Base-by-base conservation (phyloP, 2,329 filamentous ascomycete genomes). In the Diaporthe sp. region DNA sequence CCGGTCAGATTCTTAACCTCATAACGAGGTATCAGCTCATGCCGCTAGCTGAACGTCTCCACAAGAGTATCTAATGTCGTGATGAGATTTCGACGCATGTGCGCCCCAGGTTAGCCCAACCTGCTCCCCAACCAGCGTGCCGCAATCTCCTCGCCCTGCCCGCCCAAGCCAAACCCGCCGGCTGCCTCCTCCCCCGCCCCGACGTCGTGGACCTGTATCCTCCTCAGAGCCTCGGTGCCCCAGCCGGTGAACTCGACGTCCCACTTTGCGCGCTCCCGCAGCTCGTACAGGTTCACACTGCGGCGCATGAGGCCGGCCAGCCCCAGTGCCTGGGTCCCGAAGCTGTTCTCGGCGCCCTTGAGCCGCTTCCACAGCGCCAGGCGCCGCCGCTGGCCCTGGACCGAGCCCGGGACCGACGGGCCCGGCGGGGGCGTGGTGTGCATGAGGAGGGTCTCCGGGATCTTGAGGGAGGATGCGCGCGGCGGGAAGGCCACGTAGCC, bases 391-490 rank as follows among this genome's bases (percentile, higher is more conserved):
- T 76, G 78, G 15, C 49, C 9, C 78, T 76, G n/a, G 79, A 78
- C 65, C 76, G 74, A 60, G 22, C 63, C 70, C 2, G 77, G 75
- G 20, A 42, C 2, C 28, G 78, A 65, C 25, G 79, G 73, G 17
- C 78, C 60, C 4, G 74, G 68, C 3, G 83, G 80, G 2, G 81
- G 75, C 0, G 81, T 79, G 58, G 88, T 86, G 79, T 90, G 84
- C 44, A 91, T 77, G 0, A 92, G 80, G 13, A 91, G 80, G 1
- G 86, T 83, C 53, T 86, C 81, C 3, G 90, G 90, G 6, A 91
- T 85, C 76, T 84, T 86, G 20, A 90, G 85, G 1, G 83, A 86
- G 0, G 88, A 89, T 4, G 80, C 74, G 3, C 83, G 80, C 0
- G 89, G 87, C 0, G 90, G 90, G 75, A 89, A 92, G 28, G 83